A percentile compares a stretch with the other conserved stretches of the same genome.
phyloP scores from a whole-genome alignment of 129 eudicot species.

The Ambrosia artemisiifolia region DNA sequence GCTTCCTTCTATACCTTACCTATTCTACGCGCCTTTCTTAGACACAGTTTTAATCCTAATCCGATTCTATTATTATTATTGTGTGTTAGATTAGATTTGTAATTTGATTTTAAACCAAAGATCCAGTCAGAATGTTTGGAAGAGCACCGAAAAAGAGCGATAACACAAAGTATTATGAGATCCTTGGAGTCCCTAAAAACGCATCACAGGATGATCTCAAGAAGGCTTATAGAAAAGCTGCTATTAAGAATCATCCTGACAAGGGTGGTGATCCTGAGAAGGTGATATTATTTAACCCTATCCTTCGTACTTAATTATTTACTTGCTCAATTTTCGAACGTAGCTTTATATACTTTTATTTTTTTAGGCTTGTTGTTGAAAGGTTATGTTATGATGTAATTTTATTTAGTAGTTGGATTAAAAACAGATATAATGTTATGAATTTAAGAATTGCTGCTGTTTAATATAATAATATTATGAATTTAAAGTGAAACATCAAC shows the following conservation, averaged over 20 bases:
- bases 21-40: background rate
- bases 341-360: background rate
- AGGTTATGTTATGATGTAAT: background rate
- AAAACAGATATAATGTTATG: background rate
- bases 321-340: background rate
- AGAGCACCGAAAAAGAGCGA: slow-evolving; percentile 66
- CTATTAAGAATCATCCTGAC: slow-evolving; percentile 76
- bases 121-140: slow-evolving; percentile 56
- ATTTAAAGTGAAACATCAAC: background rate
- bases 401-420: background rate
- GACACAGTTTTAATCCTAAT: too few species aligned
- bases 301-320: background rate
- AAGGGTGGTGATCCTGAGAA: slow-evolving; percentile 88
- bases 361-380: background rate
- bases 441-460: too few species aligned
- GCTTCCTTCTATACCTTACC: background rate
- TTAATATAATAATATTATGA: too few species aligned
- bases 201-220: slow-evolving; percentile 68
- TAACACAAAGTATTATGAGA: slow-evolving; percentile 72
- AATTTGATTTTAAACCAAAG: too few species aligned
- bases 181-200: slow-evolving; percentile 52
- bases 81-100: background rate
- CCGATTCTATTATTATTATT: background rate
- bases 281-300: slow-evolving; percentile 23
- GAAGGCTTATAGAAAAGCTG: slow-evolving; percentile 78